These are phyloP conservation scores for Penicillium flavigenum DNA, from an alignment of 495 filamentous ascomycete genomes.

Conservation along the genomic window DNA sequence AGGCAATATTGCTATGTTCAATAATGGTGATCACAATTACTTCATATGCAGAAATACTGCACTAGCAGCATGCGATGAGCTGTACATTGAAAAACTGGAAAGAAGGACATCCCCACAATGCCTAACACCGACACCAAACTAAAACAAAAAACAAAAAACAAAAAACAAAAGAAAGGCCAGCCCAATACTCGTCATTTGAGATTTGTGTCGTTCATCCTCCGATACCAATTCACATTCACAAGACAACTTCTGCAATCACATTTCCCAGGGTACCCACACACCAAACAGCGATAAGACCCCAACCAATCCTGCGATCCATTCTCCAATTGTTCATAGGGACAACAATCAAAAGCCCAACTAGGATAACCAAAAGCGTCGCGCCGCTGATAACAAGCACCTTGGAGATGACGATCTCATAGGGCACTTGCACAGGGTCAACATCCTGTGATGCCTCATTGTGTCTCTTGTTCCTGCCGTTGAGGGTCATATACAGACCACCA, in stretches of 20 bases:
- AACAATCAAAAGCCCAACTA: constrained; percentile 72
- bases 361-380: constrained; percentile 74
- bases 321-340: constrained; percentile 88
- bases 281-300: constrained; percentile 82
- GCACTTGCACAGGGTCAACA: constrained; percentile 11
- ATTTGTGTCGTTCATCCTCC: not conserved
- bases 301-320: constrained; percentile 84
- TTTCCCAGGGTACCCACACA: constrained; percentile 78
- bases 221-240: constrained; percentile 22
- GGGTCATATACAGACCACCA: constrained; percentile 80
- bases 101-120: not conserved
- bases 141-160: no score
- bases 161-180: not conserved
- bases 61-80: not conserved
- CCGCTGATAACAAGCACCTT: constrained; percentile 81
- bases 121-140: not conserved
- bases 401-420: constrained; percentile 78
- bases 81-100: constrained; percentile 1
- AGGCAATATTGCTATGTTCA: no score
- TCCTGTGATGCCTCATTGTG: constrained; percentile 16
- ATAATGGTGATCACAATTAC: not conserved
- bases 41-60: constrained; percentile 2
- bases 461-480: constrained; percentile 37
- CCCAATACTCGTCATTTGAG: not conserved
- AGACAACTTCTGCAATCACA: constrained; percentile 69